A percentile compares a stretch with the other conserved stretches of the same genome.
Conservation (phyloP, 805 yeast genomes). For the Candida ipomoeae region DNA sequence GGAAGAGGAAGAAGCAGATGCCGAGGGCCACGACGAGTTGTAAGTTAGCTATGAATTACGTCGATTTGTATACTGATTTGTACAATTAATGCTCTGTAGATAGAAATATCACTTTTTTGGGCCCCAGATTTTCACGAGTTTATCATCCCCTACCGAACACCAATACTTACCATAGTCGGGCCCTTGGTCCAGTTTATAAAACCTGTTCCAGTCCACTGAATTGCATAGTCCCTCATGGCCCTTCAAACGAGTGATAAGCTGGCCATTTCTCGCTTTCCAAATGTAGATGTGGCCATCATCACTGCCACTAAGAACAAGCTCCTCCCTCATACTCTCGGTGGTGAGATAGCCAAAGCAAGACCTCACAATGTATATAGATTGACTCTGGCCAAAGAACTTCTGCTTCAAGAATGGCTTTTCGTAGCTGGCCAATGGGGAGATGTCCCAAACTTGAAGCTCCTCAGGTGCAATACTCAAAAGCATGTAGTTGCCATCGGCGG, state of each 20-base stretch:
- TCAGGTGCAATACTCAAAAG: constrained; percentile 68
- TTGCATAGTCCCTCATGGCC: constrained; percentile 70
- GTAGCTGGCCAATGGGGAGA: constrained; percentile 27
- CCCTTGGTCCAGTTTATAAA: constrained; percentile 17
- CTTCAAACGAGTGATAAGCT: constrained; percentile 53
- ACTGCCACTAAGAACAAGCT: constrained; percentile 72
- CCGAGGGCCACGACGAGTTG: constrained; percentile 37
- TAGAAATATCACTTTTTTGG: constrained; percentile 12
- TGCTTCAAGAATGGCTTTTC: constrained; percentile 51
- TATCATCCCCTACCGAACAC: constrained; percentile 87
- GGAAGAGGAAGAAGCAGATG: constrained; percentile 10
- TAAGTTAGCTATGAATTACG: constrained; percentile 14
- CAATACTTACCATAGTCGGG: constrained; percentile 47
- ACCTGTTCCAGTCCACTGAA: constrained; percentile 68
- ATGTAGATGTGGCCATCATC: constrained; percentile 75
- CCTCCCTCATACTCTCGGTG: constrained; percentile 42
- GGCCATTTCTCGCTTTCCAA: constrained; percentile 74
- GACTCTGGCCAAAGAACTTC: constrained; percentile 69
- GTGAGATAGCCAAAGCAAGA: constrained; percentile 69
- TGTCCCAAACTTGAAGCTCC: constrained; percentile 80
- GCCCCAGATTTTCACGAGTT: constrained; percentile 65
- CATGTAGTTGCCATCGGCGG: constrained; percentile 49
- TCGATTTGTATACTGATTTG: not conserved
- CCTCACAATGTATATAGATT: constrained; percentile 64
- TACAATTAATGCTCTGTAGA: not conserved